Conservation (phyloP, 2,329 filamentous ascomycete species). For the Botrytis sinoallii region DNA sequence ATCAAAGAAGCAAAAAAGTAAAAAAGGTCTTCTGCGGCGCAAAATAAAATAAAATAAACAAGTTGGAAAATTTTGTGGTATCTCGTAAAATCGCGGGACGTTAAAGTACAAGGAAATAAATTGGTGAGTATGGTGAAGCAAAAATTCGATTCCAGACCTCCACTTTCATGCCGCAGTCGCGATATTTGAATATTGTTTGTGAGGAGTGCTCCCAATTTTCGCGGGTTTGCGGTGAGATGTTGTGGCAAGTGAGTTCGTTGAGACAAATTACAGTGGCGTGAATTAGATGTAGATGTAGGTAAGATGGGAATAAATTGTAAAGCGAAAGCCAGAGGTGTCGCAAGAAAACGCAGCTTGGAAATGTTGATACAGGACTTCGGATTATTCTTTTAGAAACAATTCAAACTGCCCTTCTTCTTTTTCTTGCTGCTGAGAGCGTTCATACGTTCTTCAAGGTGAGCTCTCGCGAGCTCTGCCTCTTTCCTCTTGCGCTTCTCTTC, state of each 20-base stretch:
- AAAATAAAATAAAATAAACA: constrained; percentile 9
- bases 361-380: constrained; percentile 10
- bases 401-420: constrained; percentile 79
- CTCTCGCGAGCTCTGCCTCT: constrained; percentile 83
- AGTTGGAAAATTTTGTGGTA: constrained; percentile 25
- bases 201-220: neutral
- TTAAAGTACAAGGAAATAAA: constrained; percentile 22
- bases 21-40: neutral
- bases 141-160: neutral
- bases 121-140: neutral
- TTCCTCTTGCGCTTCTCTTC: constrained; percentile 92
- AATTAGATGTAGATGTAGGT: constrained; percentile 2
- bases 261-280: constrained; percentile 13
- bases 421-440: constrained; percentile 79
- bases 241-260: neutral
- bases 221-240: neutral
- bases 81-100: constrained; percentile 27
- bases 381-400: constrained; percentile 67
- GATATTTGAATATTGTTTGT: neutral
- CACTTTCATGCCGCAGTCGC: neutral
- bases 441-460: constrained; percentile 92
- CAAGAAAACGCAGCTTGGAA: neutral
- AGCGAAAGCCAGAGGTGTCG: neutral
- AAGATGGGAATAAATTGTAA: neutral
- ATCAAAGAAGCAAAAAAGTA: constrained; percentile 9